phyloP scores from a whole-genome alignment of 176 grass and related monocot genomes.

The Bolboschoenus planiculmis region DNA sequence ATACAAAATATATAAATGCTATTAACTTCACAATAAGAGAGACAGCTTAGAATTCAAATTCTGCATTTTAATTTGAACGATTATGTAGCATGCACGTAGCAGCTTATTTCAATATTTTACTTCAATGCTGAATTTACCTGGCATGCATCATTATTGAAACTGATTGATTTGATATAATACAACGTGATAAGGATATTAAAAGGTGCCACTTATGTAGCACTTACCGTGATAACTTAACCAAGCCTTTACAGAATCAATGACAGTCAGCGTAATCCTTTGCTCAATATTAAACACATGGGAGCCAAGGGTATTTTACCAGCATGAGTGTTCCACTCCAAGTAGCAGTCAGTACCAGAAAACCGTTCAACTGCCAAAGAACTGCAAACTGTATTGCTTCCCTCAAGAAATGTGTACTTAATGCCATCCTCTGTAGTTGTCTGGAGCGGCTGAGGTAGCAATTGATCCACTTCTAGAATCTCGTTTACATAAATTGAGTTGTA shows the following conservation, averaged over 20 bases:
- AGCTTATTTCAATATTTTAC: not conserved
- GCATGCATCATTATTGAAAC: not conserved
- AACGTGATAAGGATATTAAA: not conserved
- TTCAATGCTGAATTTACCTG: not conserved
- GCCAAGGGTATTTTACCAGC: too few species aligned
- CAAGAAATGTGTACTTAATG: not conserved
- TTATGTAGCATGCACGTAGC: not conserved
- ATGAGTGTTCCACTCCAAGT: too few species aligned
- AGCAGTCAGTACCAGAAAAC: too few species aligned
- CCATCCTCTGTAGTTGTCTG: not conserved
- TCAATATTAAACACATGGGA: too few species aligned
- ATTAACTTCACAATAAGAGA: not conserved
- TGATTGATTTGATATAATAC: not conserved
- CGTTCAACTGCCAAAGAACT: too few species aligned
- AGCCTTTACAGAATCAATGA: too few species aligned
- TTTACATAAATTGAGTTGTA: not conserved
- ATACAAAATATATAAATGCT: not conserved
- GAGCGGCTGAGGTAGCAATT: not conserved
- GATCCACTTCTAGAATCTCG: not conserved
- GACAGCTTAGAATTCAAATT: not conserved
- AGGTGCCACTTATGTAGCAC: not conserved
- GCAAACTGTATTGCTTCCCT: too few species aligned
- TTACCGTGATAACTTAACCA: too few species aligned
- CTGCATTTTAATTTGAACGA: not conserved
- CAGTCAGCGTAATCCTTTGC: too few species aligned